Percentiles rank a stretch among this genome's conserved stretches.
Conservation (phyloP, 2,329 filamentous ascomycete genomes). For the Paecilomyces formosus region DNA sequence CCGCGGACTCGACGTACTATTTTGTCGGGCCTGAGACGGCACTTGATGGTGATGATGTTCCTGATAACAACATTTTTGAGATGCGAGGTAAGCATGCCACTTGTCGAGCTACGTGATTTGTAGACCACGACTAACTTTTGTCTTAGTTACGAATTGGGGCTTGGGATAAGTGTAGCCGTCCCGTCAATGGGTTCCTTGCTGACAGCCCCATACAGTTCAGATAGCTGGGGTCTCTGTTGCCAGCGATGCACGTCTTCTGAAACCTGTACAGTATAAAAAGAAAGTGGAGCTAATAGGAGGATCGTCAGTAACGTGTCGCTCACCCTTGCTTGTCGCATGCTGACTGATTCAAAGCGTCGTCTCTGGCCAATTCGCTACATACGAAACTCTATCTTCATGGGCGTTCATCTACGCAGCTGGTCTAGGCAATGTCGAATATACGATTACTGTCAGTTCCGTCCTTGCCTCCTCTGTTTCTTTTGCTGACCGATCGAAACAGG, state of each 20-base stretch:
- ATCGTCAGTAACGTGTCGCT: slow-evolving; percentile 20
- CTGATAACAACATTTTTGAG: slow-evolving; percentile 46
- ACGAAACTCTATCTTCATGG: slow-evolving; percentile 52
- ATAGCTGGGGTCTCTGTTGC: slow-evolving; percentile 46
- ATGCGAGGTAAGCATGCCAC: slow-evolving; percentile 32
- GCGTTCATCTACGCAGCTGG: slow-evolving; percentile 50
- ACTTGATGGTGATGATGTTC: slow-evolving; percentile 35
- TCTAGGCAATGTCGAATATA: slow-evolving; percentile 52
- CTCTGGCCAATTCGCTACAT: slow-evolving; percentile 51
- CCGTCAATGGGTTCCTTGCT: slow-evolving; percentile 4
- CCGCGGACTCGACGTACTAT: slow-evolving; percentile 48
- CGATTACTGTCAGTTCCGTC: slow-evolving; percentile 35
- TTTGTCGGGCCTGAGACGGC: slow-evolving; percentile 43
- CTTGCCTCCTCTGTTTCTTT: neutral
- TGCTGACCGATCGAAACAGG: slow-evolving; percentile 10
- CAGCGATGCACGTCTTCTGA: slow-evolving; percentile 38
- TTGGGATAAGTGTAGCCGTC: slow-evolving; percentile 37
- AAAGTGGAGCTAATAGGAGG: slow-evolving; percentile 41
- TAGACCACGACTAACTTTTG: slow-evolving; percentile 2
- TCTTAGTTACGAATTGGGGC: slow-evolving; percentile 52
- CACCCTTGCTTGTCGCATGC: slow-evolving; percentile 34
- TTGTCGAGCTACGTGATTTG: neutral
- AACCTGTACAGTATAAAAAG: slow-evolving; percentile 26
- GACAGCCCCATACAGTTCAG: slow-evolving; percentile 38
- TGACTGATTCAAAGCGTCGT: slow-evolving; percentile 45